phyloP scores from a whole-genome alignment of 257 asterid genomes.

The Petunia axillaris region DNA sequence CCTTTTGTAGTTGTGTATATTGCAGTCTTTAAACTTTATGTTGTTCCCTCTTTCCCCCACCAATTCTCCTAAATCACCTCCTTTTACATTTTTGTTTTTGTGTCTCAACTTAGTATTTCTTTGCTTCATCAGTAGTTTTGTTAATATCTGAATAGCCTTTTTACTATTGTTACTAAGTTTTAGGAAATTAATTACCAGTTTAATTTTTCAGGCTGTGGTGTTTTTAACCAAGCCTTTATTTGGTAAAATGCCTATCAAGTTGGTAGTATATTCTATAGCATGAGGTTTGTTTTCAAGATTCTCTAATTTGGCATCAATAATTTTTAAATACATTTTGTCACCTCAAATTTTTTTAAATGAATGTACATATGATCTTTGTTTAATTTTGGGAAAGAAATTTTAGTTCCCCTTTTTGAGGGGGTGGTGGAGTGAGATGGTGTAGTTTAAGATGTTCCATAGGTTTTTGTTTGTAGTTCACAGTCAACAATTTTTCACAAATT shows the following conservation, averaged over 20 bases:
- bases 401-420: not conserved
- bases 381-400: not conserved
- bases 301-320: not conserved
- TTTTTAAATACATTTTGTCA: not conserved
- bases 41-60: conserved; percentile 14
- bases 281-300: not conserved
- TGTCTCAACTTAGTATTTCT: not conserved
- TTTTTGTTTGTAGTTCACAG: too few species aligned
- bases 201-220: not conserved
- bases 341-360: not conserved
- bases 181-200: too few species aligned
- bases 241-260: not conserved
- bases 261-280: not conserved
- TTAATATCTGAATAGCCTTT: too few species aligned
- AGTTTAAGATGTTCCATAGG: conserved; percentile 1
- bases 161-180: not conserved
- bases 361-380: not conserved
- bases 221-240: not conserved
- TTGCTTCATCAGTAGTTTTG: not conserved
- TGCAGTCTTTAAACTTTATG: conserved; percentile 18
- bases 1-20: conserved; percentile 19
- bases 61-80: conserved; percentile 13
- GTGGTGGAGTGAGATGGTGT: not conserved
- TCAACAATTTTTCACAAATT: not conserved
- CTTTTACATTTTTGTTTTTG: not conserved